These are phyloP conservation scores for Mikania micrantha DNA, from an alignment of 129 eudicot genomes.

Conservation along the genomic window DNA sequence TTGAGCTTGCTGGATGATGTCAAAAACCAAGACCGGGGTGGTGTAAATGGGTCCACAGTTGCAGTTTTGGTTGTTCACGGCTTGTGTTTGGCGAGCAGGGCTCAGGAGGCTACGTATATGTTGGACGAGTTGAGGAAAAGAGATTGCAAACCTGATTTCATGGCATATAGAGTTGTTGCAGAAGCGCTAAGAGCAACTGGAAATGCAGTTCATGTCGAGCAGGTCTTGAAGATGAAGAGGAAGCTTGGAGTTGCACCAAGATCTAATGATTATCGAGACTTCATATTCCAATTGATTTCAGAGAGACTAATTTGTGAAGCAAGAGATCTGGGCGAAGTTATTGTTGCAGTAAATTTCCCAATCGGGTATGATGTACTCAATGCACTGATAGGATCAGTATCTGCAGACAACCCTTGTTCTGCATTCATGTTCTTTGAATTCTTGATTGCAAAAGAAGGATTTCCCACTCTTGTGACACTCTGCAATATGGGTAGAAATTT, in stretches of 20 bases:
- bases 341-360: conserved; percentile 61
- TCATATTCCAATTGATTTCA: conserved; percentile 50
- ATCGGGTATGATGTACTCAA: conserved; percentile 70
- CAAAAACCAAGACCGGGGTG: conserved; percentile 24
- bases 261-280: conserved; percentile 49
- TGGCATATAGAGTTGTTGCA: conserved; percentile 84
- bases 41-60: conserved; percentile 55
- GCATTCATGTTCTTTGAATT: conserved; percentile 55
- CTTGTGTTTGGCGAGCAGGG: conserved; percentile 45
- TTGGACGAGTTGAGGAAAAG: conserved; percentile 57
- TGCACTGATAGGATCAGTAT: conserved; percentile 72
- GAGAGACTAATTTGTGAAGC: conserved; percentile 60
- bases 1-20: conserved; percentile 50
- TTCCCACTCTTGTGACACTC: conserved; percentile 60
- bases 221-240: conserved; percentile 69
- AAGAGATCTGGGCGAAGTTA: conserved; percentile 63
- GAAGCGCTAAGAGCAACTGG: conserved; percentile 50
- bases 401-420: conserved; percentile 41
- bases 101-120: conserved; percentile 40
- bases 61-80: conserved; percentile 81
- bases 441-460: conserved; percentile 43
- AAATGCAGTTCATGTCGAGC: conserved; percentile 37
- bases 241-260: conserved; percentile 91
- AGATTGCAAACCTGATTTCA: conserved; percentile 84
- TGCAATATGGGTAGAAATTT: conserved; percentile 56